Base-by-base conservation (phyloP, 805 yeast species). In the Nakazawaea wyomingensis region DNA sequence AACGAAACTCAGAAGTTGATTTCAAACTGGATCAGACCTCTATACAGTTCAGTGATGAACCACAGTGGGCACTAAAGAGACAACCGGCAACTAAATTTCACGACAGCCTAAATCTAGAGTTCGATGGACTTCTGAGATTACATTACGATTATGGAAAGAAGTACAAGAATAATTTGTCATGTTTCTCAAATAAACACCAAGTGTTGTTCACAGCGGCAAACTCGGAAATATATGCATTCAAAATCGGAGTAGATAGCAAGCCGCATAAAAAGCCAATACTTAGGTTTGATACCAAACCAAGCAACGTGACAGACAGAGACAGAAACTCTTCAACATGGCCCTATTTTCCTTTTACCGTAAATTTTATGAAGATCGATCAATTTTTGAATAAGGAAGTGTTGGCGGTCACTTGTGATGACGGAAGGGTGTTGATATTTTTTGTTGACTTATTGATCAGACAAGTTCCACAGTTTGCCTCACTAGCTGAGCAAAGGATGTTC, bases 331-430 rank as follows among this genome's bases (percentile, higher is more conserved):
- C 78, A 5, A 74, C 80, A 1, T 72, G 75, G 74, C 76, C 79
- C 0, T 62, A 63, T 39, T 66, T 62, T 38, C 83, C 84, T 1
- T 82, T 77, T 54, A 66, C 79, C 0, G 66, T 81, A 18, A 82
- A 82, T 49, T 72, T 55, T 49, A 39, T 82, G 34, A 74, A 68
- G 41, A 48, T 64, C 6, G 60, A 58, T 0, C 49, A 43, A 18
- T 66, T 78, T 46, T 48, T 59, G 18, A 66, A 60, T 1, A 51
- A 54, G 14, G 74, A 72, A 42, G 71, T 74, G 0, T 45, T 84
- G 5, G 69, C 65, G 1, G 67, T 66, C 3, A 76, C 82, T 36
- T 50, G 66, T 13, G 87, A 81, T 53, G 78, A 77, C 54, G 87
- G 87, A 0, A 50, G 72, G 5, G 64, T 69, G 0, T 46, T 72